phyloP scores from a whole-genome alignment of 106 monocot genomes.

The Apostasia ramifera region DNA sequence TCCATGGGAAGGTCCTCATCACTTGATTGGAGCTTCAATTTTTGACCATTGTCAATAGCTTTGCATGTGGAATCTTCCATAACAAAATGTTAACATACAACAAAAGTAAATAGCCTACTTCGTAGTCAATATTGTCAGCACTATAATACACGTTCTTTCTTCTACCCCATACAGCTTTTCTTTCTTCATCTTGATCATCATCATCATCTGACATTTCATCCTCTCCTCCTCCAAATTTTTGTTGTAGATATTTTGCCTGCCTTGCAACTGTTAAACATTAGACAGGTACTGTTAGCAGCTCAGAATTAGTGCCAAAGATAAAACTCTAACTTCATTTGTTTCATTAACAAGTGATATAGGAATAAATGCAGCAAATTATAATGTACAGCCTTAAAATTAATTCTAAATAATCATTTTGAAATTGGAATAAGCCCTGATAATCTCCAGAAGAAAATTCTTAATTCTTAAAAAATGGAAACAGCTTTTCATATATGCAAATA shows the following conservation, averaged over 20 bases:
- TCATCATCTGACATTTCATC: slow-evolving; percentile 51
- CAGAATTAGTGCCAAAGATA: background rate
- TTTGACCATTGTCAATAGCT: slow-evolving; percentile 1
- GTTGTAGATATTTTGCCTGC: slow-evolving; percentile 55
- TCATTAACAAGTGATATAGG: background rate
- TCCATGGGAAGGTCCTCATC: slow-evolving; percentile 70
- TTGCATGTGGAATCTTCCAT: background rate
- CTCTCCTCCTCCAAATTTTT: slow-evolving; percentile 57
- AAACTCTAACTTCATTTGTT: no score
- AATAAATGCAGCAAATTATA: background rate
- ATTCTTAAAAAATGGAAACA: background rate
- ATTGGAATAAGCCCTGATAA: background rate
- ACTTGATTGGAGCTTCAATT: slow-evolving; percentile 60
- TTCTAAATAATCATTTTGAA: no score
- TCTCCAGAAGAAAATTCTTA: no score
- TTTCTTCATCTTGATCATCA: slow-evolving; percentile 41
- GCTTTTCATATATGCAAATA: background rate
- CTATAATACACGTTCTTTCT: slow-evolving; percentile 52
- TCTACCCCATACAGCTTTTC: slow-evolving; percentile 50
- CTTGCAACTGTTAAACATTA: slow-evolving; percentile 37
- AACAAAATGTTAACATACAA: background rate
- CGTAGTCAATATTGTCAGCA: slow-evolving; percentile 66
- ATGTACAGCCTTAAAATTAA: background rate
- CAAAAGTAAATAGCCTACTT: slow-evolving; percentile 21
- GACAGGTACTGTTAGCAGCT: background rate